Base-by-base conservation (phyloP, 192 early-diverging fungal genomes). In the Coemansia sp. region DNA sequence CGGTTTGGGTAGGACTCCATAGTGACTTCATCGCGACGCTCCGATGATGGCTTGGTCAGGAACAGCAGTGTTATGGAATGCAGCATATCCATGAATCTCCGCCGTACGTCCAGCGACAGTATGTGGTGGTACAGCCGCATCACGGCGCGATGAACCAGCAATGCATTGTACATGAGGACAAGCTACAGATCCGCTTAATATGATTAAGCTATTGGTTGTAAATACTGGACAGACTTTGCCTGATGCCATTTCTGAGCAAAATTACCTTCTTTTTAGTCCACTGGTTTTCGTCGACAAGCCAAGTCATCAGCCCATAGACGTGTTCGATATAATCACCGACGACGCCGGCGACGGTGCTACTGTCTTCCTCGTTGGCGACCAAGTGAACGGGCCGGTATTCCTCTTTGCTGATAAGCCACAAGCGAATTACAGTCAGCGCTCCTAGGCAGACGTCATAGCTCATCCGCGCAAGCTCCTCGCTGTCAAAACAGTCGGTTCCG, bases 261-360 rank as follows among this genome's bases (percentile, higher is more conserved):
- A 22, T 57, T 69, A 69, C 73, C 73, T 67, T 78, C 53, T 65
- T 52, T 3, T 65, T 54, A 5, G 60, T 50, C 75, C 75, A 78
- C 4, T 10, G 19, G 16, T 56, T 50, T 16, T 78, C 58, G 16
- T 64, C 58, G 1, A 71, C 65, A 16, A 71, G 54, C 68, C 67
- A 71, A 1, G 18, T 38, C 24, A 78, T 14, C 5, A 78, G 44
- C 6, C 31, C 21, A 24, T 77, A 65, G 2, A 71, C 62, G 21
- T 64, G 43, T 1, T 54, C 56, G 23, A 71, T 18, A 25, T 71
- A 77, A 21, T 54, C 65, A 2, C 51, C 11, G 28, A 77, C 35
- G 6, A 55, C 52, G 6, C 9, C 25, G 14, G 33, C n/a, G 4
- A 67, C 44, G 6, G 38, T 25, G 7, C 32, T 16, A 0, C 12